These are phyloP conservation scores for Rhizopogon parksii DNA, from an alignment of 1,284 basidiomycete species.

Conservation along the genomic window DNA sequence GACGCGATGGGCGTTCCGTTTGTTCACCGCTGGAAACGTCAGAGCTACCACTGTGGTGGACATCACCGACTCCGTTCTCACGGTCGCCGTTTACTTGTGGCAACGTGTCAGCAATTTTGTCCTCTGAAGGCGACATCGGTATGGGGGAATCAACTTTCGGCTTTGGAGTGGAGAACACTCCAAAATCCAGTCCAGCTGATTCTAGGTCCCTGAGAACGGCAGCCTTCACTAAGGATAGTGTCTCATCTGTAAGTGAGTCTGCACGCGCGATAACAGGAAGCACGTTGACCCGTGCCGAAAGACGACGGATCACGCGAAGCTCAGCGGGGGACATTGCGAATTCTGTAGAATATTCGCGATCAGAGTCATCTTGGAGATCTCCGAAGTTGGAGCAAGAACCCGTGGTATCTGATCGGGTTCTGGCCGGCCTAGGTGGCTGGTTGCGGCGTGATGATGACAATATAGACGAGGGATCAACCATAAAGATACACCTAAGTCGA, in stretches of 20 bases:
- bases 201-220: slow-evolving; percentile 59
- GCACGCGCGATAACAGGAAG: slow-evolving; percentile 71
- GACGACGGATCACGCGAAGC: slow-evolving; percentile 65
- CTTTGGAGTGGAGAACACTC: slow-evolving; percentile 53
- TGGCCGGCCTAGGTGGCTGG: slow-evolving; percentile 40
- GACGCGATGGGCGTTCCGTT: slow-evolving; percentile 52
- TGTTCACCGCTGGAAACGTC: slow-evolving; percentile 30
- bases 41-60: slow-evolving; percentile 21
- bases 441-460: slow-evolving; percentile 45
- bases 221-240: slow-evolving; percentile 56
- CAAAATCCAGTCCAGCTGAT: slow-evolving; percentile 61
- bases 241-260: slow-evolving; percentile 72
- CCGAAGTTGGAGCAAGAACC: slow-evolving; percentile 47
- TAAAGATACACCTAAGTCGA: slow-evolving; percentile 61
- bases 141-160: slow-evolving; percentile 14
- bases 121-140: slow-evolving; percentile 16
- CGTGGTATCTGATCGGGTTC: slow-evolving; percentile 54
- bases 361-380: slow-evolving; percentile 29
- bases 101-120: slow-evolving; percentile 11
- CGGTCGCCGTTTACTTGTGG: slow-evolving; percentile 26
- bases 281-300: slow-evolving; percentile 65
- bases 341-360: slow-evolving; percentile 41
- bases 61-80: slow-evolving; percentile 11
- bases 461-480: slow-evolving; percentile 72
- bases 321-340: slow-evolving; percentile 69